Percentiles rank a stretch among this genome's conserved stretches.
Conservation (phyloP, 352 stramenopile genomes). For the Globisporangium alternatum region DNA sequence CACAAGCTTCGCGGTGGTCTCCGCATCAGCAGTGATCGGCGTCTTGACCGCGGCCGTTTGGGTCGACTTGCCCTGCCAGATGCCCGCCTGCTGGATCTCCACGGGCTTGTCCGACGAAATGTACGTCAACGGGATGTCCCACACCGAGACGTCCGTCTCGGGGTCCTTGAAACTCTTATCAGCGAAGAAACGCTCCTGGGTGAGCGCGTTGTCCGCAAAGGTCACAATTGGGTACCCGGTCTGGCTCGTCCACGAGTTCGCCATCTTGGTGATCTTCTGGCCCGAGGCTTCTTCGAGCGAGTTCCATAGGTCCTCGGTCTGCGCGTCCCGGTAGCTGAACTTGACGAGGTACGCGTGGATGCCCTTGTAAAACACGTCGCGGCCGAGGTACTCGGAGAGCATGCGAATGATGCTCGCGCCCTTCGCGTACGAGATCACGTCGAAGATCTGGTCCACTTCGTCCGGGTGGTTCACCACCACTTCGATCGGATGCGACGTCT, state of each 20-base stretch:
- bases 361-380: constrained; percentile 75
- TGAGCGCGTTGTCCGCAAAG: constrained; percentile 63
- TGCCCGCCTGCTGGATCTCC: constrained; percentile 53
- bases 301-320: constrained; percentile 95
- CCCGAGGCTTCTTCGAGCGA: constrained; percentile 89
- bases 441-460: constrained; percentile 98
- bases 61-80: constrained; percentile 40
- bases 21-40: constrained; percentile 7
- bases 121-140: constrained; percentile 87
- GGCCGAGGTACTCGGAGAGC: constrained; percentile 74
- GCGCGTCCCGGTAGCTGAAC: constrained; percentile 93
- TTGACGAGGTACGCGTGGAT: constrained; percentile 93
- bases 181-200: constrained; percentile 92
- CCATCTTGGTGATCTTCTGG: constrained; percentile 91
- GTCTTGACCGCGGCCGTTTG: not conserved
- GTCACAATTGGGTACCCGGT: constrained; percentile 93
- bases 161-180: constrained; percentile 78
- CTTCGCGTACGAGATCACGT: constrained; percentile 97
- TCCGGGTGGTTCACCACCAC: constrained; percentile 92
- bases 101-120: constrained; percentile 38
- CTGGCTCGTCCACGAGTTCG: constrained; percentile 92
- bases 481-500: constrained; percentile 93
- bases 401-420: constrained; percentile 79
- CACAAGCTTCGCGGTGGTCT: constrained; percentile 16
- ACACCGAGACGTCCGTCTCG: constrained; percentile 44